Base-by-base conservation (phyloP, 495 filamentous ascomycete species). In the Clohesyomyces aquaticus region DNA sequence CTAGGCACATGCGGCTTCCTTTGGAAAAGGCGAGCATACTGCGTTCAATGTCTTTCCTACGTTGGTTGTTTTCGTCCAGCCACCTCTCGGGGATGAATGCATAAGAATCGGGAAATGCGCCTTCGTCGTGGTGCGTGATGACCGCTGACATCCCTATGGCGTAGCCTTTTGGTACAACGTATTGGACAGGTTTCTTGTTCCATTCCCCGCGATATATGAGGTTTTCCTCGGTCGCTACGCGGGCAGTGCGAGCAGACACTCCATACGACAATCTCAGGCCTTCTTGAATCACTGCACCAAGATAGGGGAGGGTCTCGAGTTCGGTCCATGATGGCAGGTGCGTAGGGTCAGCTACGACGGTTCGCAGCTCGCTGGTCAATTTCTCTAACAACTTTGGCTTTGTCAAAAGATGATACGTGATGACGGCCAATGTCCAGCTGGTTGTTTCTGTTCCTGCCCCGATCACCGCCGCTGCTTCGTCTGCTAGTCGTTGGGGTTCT, bases 221-320 rank as follows among this genome's bases (percentile, higher is more conserved):
- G 22, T 77, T 72, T 14, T 70, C 66, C 0, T n/a, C n/a, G n/a
- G 78, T 80, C 18, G 77, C 74, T 0, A 80, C 67, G 2, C 82
- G 74, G 11, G 77, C 70, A 1, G 79, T 68, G 4, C 81, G 76
- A 26, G 72, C 67, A 3, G 69, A 72, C 48, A 78, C 66, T 10
- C 79, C 77, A 50, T 78, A 76, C 9, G 71, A 73, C 1, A 83
- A 52, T 1, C 84, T 79, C 10, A 85, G 65, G 0, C 71, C 70
- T 70, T 86, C 84, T 25, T 72, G 66, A 14, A 85, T 72, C 0
- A 77, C 73, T 10, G 73, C 82, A 23, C 68, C 71, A 2, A 77
- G 58, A 38, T 69, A 76, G 0, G 73, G 68, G 19, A 75, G 42
- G n/a, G 72, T 67, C 9, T 66, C 63, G 64, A 72, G 68, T 4